Conservation (phyloP, 2,329 filamentous ascomycete genomes). For the Chalaropsis ovoidea region DNA sequence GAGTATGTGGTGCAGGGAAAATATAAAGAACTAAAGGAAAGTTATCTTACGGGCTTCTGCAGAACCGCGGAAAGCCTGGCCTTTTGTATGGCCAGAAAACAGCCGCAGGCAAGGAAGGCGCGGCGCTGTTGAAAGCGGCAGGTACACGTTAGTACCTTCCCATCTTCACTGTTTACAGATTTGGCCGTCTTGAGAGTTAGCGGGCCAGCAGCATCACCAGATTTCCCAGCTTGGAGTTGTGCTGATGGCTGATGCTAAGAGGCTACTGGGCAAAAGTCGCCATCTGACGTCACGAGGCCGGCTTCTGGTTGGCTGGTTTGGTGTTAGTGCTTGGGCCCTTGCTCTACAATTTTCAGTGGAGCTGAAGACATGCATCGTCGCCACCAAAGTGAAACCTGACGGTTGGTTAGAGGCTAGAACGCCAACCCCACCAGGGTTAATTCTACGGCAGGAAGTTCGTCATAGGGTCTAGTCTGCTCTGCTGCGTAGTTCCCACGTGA, state of each 20-base stretch:
- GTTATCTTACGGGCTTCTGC: background rate
- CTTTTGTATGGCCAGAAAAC: constrained; percentile 14
- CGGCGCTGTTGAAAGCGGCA: background rate
- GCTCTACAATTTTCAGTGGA: background rate
- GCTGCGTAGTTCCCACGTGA: background rate
- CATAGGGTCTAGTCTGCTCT: background rate
- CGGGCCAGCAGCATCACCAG: constrained; percentile 3
- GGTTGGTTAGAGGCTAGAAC: background rate
- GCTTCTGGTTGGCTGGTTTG: background rate
- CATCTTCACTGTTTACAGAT: background rate
- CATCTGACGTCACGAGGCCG: constrained; percentile 4
- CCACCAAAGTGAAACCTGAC: background rate
- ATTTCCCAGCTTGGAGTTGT: background rate
- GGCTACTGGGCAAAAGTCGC: background rate
- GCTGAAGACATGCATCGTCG: background rate
- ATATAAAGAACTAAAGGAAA: constrained; percentile 11
- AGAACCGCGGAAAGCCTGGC: background rate
- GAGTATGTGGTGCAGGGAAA: background rate
- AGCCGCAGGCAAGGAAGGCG: background rate
- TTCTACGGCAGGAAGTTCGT: background rate
- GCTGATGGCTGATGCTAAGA: constrained; percentile 11
- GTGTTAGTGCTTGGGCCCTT: background rate
- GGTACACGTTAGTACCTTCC: background rate
- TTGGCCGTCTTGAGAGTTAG: background rate
- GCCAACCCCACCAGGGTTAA: background rate